Evolutionary conservation across 495 filamentous ascomycete genomes (phyloP).

Genomic region (Penicillium maclennaniae): DNA sequence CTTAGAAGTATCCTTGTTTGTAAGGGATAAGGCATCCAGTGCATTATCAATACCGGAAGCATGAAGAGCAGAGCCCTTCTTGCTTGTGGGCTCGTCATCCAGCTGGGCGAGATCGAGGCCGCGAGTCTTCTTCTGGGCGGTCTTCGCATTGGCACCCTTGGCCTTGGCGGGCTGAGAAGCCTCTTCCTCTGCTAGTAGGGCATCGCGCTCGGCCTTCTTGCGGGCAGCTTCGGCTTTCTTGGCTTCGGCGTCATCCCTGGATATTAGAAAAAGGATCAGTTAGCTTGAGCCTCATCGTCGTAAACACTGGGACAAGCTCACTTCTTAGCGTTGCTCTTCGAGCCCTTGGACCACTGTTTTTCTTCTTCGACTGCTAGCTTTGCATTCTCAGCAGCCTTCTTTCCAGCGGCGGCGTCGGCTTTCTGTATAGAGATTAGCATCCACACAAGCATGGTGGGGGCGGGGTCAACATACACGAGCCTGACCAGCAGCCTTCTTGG

Average conservation of each 20-base stretch:
- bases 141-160: conserved; percentile 58
- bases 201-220: conserved; percentile 86
- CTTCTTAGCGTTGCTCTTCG: conserved; percentile 84
- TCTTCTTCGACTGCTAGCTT: conserved; percentile 67
- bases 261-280: conserved; percentile 1
- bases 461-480: conserved; percentile 51
- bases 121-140: conserved; percentile 61
- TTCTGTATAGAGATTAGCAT: conserved; percentile 54
- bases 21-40: conserved; percentile 74
- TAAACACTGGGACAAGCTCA: conserved; percentile 28
- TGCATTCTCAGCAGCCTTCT: conserved; percentile 66
- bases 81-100: conserved; percentile 46
- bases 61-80: conserved; percentile 55
- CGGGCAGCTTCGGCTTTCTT: conserved; percentile 83
- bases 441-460: conserved; percentile 27
- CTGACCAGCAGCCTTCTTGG: conserved; percentile 87
- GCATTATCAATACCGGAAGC: conserved; percentile 89
- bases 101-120: conserved; percentile 69
- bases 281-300: conserved; percentile 6
- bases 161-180: conserved; percentile 52
- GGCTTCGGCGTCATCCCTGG: conserved; percentile 74
- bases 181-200: conserved; percentile 81
- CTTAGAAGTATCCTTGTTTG: conserved; percentile 52
- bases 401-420: conserved; percentile 77
- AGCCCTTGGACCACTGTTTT: conserved; percentile 76